Evolutionary conservation across 2,329 filamentous ascomycete genomes (phyloP).

Genomic region (Botrytis sinoallii): DNA sequence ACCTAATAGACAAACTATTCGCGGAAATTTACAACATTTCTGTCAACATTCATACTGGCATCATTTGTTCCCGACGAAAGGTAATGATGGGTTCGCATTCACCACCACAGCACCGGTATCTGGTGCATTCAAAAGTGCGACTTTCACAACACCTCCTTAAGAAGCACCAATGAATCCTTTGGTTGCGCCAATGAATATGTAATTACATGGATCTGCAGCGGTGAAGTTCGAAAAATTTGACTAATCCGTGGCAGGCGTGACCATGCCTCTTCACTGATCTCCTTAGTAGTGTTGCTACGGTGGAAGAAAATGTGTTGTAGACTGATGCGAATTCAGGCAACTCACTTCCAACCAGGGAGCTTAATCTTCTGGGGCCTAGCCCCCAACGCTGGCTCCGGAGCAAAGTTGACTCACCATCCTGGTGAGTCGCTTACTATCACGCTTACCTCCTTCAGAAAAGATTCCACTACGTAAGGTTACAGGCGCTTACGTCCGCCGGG

Average conservation of each 20-base stretch:
- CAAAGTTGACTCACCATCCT: conserved; percentile 43
- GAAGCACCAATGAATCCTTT: not conserved
- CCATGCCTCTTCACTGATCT: conserved; percentile 45
- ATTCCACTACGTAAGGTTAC: conserved; percentile 21
- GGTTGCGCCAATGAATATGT: not conserved
- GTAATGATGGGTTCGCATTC: not conserved
- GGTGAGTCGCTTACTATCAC: conserved; percentile 51
- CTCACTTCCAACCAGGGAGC: not conserved
- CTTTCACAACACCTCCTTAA: not conserved
- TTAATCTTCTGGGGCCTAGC: conserved; percentile 51
- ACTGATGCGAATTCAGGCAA: not conserved
- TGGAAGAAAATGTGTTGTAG: not conserved
- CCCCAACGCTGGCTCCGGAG: conserved; percentile 56
- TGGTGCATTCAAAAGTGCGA: not conserved
- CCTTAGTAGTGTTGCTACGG: not conserved
- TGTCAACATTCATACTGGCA: not conserved
- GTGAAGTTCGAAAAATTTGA: conserved; percentile 23
- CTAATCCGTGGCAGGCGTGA: conserved; percentile 44
- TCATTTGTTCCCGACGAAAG: not conserved
- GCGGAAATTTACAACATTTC: not conserved
- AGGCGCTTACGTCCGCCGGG: not conserved
- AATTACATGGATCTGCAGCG: too few species aligned
- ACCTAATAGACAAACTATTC: not conserved
- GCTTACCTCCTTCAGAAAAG: conserved; percentile 57
- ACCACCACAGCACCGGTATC: not conserved